Base-by-base conservation (phyloP, 164 flowering plant genomes). In the Paratinospora sagittata region DNA sequence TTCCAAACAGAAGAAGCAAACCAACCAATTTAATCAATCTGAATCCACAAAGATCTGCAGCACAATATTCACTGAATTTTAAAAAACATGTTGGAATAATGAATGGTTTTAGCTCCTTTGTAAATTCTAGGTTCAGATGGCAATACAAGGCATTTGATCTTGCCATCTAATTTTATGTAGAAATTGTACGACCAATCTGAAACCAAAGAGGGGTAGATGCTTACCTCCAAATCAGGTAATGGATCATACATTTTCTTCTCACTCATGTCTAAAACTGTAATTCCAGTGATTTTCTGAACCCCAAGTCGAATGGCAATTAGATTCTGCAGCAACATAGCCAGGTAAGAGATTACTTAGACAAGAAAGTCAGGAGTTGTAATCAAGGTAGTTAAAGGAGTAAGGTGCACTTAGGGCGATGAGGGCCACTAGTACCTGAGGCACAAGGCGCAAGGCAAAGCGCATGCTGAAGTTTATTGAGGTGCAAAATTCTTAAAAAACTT, bases 301-400 rank as follows among this genome's bases (percentile, higher is more conserved):
- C 98, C 99, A 49, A 83, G 87, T 80, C 84, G 89, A 1, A 87
- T 84, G 68, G 98, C 97, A 77, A 96, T 86, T 78, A 96, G 84
- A 73, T 85, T 89, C 99, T 93, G 90, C 84, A 81, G 8, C 70
- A 76, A 41, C 69, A 78, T 68, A 75, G 52, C 58, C 68, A 60
- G 43, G 6, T 34, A 6, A 43, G 67, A 63, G 24, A 57, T 52
- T 0, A 26, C 13, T 27, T 7, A 26, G 69, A 63, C 9, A 49
- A 13, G 21, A 36, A 30, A 2, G 63, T 30, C 34, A 30, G 2
- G 34, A 30, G 34, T 30, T 30, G 34, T 30, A 30, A 30, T 30
- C 34, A 30, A 30, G 34, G 34, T 30, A 30, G 2, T 30, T 30
- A 30, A 30, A 30, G 34, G 34, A 30, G n/a, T n/a, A n/a, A 30